Conservation (phyloP, 805 yeast genomes). For the Starmerella etchellsii region DNA sequence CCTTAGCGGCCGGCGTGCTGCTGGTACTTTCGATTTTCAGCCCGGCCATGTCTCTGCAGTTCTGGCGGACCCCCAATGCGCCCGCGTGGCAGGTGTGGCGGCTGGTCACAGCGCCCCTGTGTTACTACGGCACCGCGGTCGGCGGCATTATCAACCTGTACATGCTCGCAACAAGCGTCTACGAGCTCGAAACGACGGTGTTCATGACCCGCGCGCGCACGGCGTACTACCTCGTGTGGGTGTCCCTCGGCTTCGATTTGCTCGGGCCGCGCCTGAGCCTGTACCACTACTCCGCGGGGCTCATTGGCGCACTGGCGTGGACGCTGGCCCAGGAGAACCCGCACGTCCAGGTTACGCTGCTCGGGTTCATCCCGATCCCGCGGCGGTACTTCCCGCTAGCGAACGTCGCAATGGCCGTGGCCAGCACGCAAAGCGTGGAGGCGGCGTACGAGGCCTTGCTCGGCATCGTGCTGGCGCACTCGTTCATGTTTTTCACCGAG, state of each 20-base stretch:
- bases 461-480: slow-evolving; percentile 27
- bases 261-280: slow-evolving; percentile 15
- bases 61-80: slow-evolving; percentile 11
- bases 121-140: slow-evolving; percentile 3
- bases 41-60: slow-evolving; percentile 7
- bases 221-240: slow-evolving; percentile 19
- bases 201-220: slow-evolving; percentile 5
- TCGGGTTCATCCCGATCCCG: slow-evolving; percentile 23
- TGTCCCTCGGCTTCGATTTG: slow-evolving; percentile 17
- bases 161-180: slow-evolving; percentile 6
- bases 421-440: slow-evolving; percentile 20
- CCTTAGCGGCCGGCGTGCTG: slow-evolving; percentile 2
- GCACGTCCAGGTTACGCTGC: slow-evolving; percentile 21
- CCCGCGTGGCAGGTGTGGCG: slow-evolving; percentile 16
- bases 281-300: slow-evolving; percentile 22
- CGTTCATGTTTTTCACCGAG: slow-evolving; percentile 24
- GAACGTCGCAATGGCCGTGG: slow-evolving; percentile 16
- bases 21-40: slow-evolving; percentile 2
- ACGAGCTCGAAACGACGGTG: slow-evolving; percentile 9
- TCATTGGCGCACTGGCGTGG: slow-evolving; percentile 27
- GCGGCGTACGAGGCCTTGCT: slow-evolving; percentile 24
- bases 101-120: slow-evolving; percentile 11
- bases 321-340: slow-evolving; percentile 30
- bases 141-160: slow-evolving; percentile 9
- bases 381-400: slow-evolving; percentile 27